Evolutionary conservation across 106 monocot species (phyloP), one percentile per base, ranked within the genome.

Genomic region (Apostasia ramifera): DNA sequence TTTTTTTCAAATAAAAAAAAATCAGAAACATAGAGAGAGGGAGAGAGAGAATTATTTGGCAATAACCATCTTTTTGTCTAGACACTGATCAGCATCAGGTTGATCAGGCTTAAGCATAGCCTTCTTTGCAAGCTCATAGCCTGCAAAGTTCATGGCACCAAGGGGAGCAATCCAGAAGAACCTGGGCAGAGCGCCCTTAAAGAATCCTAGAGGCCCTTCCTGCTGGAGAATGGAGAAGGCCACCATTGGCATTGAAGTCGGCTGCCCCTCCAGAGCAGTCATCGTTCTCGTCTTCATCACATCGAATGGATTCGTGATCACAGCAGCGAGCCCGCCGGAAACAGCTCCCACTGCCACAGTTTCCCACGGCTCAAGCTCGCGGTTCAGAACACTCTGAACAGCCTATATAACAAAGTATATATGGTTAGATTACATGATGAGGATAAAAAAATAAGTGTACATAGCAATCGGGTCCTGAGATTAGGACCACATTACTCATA

Each of bases 101-200:
- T 70, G 43, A 14, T 78, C 81, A 1, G 57, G 68, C 50, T 86
- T 79, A 40, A 85, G 81, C 97, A 98, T 98, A 14, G 97, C 97
- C 76, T 98, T 98, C 89, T 82, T 93, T 47, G 97, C 92, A 13
- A 98, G 76, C 79, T 98, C 97, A 57, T 98, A 98, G 15, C 97
- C 97, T 2, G 97, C 97, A 63, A 98, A 98, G 70, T 98, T 98
- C 97, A 98, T 98, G 6, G 97, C 92, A 44, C 97, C 97, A 2
- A 98, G 90, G 42, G 97, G 97, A 8, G 97, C 97, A 64, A 98
- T 93, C 97, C 97, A 98, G 73, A 98, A 98, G 73, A 98, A 98
- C 55, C 97, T 74, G n/a, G 97, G 97, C 40, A 93, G 79, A 26
- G 97, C 97, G 11, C 97, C 97, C 76, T 98, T 98, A 79, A 98